These are phyloP conservation scores for Pterulicium gracile DNA, from an alignment of 1,284 basidiomycete genomes.

Conservation along the genomic window DNA sequence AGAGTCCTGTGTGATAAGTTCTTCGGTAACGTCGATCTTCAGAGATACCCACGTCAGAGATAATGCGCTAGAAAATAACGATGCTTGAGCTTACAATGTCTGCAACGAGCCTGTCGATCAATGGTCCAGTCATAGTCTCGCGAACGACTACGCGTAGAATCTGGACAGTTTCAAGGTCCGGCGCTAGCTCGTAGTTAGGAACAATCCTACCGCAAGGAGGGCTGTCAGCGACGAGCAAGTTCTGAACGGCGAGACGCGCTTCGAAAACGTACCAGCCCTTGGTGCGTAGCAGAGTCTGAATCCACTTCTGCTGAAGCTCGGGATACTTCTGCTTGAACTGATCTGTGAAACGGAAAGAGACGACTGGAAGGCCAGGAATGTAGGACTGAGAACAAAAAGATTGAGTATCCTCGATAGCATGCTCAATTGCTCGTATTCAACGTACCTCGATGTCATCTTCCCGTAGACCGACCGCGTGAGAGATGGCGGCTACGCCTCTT, in stretches of 20 bases:
- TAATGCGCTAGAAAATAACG: not conserved
- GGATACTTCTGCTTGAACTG: slow-evolving; percentile 61
- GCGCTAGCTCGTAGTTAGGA: slow-evolving; percentile 79
- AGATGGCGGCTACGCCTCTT: slow-evolving; percentile 22
- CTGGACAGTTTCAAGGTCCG: slow-evolving; percentile 54
- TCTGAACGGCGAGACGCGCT: not conserved
- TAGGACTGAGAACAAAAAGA: slow-evolving; percentile 38
- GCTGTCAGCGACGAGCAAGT: not conserved
- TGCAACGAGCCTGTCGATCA: slow-evolving; percentile 14
- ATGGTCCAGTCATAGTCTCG: slow-evolving; percentile 60
- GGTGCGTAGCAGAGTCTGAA: slow-evolving; percentile 70
- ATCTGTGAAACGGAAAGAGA: slow-evolving; percentile 86
- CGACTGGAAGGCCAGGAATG: slow-evolving; percentile 77
- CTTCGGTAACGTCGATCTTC: slow-evolving; percentile 52
- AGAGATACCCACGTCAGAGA: slow-evolving; percentile 5
- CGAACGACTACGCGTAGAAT: slow-evolving; percentile 84
- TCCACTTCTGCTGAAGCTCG: slow-evolving; percentile 78
- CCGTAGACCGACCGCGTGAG: slow-evolving; percentile 26
- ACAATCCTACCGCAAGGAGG: slow-evolving; percentile 47
- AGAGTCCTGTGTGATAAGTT: slow-evolving; percentile 32
- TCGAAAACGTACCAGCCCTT: slow-evolving; percentile 59
- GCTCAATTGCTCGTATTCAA: not conserved
- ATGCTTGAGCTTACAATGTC: slow-evolving; percentile 31
- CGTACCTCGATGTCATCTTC: slow-evolving; percentile 46
- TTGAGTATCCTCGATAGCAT: slow-evolving; percentile 4